Base-by-base conservation (phyloP, 129 eudicot species). In the Silybum marianum region DNA sequence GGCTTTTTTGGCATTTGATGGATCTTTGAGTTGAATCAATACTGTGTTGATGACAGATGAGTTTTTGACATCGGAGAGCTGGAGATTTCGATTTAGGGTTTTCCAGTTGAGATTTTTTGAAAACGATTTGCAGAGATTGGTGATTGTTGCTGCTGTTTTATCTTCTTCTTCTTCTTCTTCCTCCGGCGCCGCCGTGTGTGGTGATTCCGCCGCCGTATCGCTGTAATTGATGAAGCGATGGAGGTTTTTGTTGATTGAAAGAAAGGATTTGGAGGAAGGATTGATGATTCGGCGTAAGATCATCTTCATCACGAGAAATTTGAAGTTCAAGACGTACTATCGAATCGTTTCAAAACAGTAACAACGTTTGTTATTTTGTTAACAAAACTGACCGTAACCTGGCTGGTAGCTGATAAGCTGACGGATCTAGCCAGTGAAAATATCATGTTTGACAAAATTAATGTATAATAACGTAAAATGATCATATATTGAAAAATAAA, bases 11-110 rank as follows among this genome's bases (percentile, higher is more conserved):
- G 94, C 95, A 77, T 89, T 78, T 13, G 54, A 70, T 62, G 97
- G 96, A 69, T 89, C 86, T 83, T 94, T 90, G 80, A 95, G 90
- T 30, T 89, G 89, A 30, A 90, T 77, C 23, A 95, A 86, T 75
- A 88, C 86, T 76, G 54, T 85, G 62, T 86, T 74, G 76, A 89
- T 84, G 7, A 89, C 51, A 6, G 48, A 34, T 80, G 89, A 67
- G 80, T 62, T 81, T 30, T 60, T 82, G 79, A 90, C 74, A 26
- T 80, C 46, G 34, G 73, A 7, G 5, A 60, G 78, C n/a, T 42
- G 78, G 77, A 88, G 86, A 10, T 81, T 86, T 73, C 73, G 74
- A 22, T 89, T 75, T 6, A 90, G 87, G 54, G 82, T 75, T 14
- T 88, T 74, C 96, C 97, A 95, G 82, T 87, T 86, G 22, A 78